Conservation (phyloP, 192 early-diverging fungal species). For the Umbelopsis ramanniana region DNA sequence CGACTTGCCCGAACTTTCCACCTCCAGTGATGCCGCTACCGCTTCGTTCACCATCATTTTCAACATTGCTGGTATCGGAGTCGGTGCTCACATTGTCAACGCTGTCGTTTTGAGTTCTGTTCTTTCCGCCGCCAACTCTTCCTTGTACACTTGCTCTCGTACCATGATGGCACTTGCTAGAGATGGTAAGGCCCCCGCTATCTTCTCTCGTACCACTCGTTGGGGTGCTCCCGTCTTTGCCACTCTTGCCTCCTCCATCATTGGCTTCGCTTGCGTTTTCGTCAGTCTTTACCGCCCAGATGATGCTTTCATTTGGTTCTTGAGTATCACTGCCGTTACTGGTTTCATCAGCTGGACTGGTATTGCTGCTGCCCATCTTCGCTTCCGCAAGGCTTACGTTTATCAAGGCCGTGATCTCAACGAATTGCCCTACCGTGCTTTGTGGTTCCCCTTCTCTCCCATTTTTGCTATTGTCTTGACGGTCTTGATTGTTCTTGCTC, state of each 20-base stretch:
- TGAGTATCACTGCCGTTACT: conserved; percentile 69
- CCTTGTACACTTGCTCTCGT: conserved; percentile 79
- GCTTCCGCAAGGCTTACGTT: conserved; percentile 78
- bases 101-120: conserved; percentile 65
- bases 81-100: conserved; percentile 69
- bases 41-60: conserved; percentile 71
- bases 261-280: conserved; percentile 60
- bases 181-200: conserved; percentile 73
- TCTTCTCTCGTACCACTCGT: conserved; percentile 59
- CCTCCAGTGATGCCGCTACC: conserved; percentile 51
- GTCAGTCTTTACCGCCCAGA: conserved; percentile 50
- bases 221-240: conserved; percentile 64
- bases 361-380: conserved; percentile 76
- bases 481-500: conserved; percentile 61
- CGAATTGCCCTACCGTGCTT: conserved; percentile 69
- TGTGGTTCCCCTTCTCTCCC: conserved; percentile 69
- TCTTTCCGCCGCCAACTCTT: conserved; percentile 76
- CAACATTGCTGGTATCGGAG: conserved; percentile 56
- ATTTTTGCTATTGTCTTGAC: conserved; percentile 66
- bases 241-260: conserved; percentile 48
- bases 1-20: conserved; percentile 57
- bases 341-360: conserved; percentile 83
- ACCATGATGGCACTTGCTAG: conserved; percentile 75
- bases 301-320: conserved; percentile 59
- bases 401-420: conserved; percentile 65